Evolutionary conservation across 306 rosid genomes (phyloP).

Genomic region (Trifolium pratense): DNA sequence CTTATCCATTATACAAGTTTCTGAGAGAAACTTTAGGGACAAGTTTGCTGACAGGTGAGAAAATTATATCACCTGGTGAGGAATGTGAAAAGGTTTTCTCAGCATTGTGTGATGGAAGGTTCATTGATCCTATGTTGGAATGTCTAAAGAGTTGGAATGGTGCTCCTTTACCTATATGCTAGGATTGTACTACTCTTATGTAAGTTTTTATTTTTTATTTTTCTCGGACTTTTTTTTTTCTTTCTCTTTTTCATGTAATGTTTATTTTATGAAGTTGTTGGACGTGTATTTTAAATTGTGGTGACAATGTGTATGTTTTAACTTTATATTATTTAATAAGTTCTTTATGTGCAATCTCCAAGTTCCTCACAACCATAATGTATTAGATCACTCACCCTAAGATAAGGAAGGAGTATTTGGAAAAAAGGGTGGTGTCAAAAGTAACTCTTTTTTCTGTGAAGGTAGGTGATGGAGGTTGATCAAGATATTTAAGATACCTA

Average conservation of each 20-base stretch:
- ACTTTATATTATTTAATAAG: neutral
- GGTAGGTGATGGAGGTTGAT: neutral
- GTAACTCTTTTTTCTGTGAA: neutral
- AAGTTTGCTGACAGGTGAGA: constrained; percentile 77
- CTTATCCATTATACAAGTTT: constrained; percentile 80
- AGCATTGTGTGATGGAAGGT: constrained; percentile 70
- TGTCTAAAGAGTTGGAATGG: constrained; percentile 93
- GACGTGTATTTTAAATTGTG: constrained; percentile 30
- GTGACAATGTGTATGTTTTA: constrained; percentile 15
- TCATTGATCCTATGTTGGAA: constrained; percentile 76
- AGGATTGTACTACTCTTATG: constrained; percentile 25
- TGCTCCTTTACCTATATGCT: constrained; percentile 79
- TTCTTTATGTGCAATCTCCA: constrained; percentile 8
- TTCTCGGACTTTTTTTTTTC: neutral
- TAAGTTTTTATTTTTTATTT: neutral
- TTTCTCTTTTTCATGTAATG: constrained; percentile 18
- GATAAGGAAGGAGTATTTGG: neutral
- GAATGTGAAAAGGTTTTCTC: constrained; percentile 81
- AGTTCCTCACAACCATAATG: neutral
- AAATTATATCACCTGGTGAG: constrained; percentile 78
- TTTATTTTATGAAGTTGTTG: constrained; percentile 14
- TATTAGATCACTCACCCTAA: neutral
- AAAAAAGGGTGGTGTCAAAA: neutral
- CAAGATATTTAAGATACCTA: neutral
- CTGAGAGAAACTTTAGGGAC: constrained; percentile 76